Base-by-base conservation (phyloP, 2,329 filamentous ascomycete species). In the Aspergillus tubingensis region DNA sequence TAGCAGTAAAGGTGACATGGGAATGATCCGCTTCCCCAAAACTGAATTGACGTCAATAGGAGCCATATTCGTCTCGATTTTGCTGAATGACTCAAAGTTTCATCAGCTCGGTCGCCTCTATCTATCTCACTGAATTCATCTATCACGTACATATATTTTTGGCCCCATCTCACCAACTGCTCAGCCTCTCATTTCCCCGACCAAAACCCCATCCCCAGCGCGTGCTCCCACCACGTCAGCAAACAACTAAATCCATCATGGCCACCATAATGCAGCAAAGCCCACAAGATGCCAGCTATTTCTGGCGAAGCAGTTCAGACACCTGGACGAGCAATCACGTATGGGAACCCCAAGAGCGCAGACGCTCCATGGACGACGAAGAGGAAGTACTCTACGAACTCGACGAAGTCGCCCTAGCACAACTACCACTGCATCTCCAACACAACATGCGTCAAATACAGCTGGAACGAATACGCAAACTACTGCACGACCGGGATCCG, bases 321-420 rank as follows among this genome's bases (percentile, higher is more conserved):
- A 23, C 50, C 11, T 53, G 50, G 50, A 21, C 21, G 43, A 43
- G 38, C 52, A 15, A 17, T n/a, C 13, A 27, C 5, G n/a, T 15
- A 39, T 25, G 38, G 23, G 25, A 43, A 13, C 32, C 17, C 44
- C 11, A 11, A 32, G 32, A 56, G 13, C 59, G 63, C 23, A 25
- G 30, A 21, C 58, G 54, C 48, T 59, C 53, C 36, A 65, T 61
- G 38, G 59, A 62, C 17, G 62, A 68, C 38, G 72, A 71, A 62
- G 68, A 70, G 53, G 71, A 74, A 52, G 70, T 73, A 3, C 50
- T 72, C 23, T 68, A 63, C 49, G 61, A 67, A 3, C 64, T 74
- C 3, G 69, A 74, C 54, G 65, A 67, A 61, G 53, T 53, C n/a
- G 69, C 71, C 17, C 60, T 74, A 51, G 59, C 65, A 13, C 49